Percentiles rank a stretch among this genome's conserved stretches.
Conservation (phyloP, 2,329 filamentous ascomycete species). For the Trichoderma cornu-damae region DNA sequence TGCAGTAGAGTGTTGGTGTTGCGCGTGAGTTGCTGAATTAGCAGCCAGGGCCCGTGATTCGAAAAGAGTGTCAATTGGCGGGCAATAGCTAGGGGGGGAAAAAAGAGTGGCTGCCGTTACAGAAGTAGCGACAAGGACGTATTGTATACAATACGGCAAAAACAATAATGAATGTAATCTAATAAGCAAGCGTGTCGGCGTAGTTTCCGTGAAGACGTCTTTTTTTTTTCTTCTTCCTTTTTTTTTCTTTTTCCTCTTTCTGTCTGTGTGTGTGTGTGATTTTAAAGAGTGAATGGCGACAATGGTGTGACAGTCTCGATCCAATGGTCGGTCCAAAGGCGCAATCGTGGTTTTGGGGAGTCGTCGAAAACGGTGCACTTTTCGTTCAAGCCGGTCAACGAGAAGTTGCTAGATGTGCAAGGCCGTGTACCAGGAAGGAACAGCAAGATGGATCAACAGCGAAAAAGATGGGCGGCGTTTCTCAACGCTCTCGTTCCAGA, state of each 20-base stretch:
- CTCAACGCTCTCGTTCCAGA: conserved; percentile 32
- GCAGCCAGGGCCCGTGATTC: not conserved
- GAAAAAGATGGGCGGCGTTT: conserved; percentile 21
- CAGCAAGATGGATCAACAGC: conserved; percentile 18
- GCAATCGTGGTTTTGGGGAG: conserved; percentile 7
- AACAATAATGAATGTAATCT: conserved; percentile 10
- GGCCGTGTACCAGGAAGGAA: not conserved
- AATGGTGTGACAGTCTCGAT: conserved; percentile 6
- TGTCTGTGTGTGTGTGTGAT: not conserved
- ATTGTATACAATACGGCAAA: not conserved
- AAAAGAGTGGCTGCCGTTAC: conserved; percentile 14
- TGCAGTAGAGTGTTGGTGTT: not conserved
- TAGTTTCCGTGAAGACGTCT: not conserved
- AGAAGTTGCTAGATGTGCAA: not conserved
- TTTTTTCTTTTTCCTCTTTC: not conserved
- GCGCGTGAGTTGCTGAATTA: not conserved
- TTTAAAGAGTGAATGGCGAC: conserved; percentile 10
- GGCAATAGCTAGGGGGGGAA: conserved; percentile 3
- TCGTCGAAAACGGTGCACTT: conserved; percentile 4
- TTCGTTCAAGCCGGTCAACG: conserved; percentile 8
- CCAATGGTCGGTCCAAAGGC: not conserved
- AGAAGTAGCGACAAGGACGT: conserved; percentile 5
- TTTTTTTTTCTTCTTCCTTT: not conserved
- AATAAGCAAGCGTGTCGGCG: not conserved
- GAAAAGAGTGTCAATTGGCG: conserved; percentile 7